A percentile compares a stretch with the other conserved stretches of the same genome.
Evolutionary conservation across 1,284 basidiomycete species (phyloP).

Genomic region (Stereum hirsutum): DNA sequence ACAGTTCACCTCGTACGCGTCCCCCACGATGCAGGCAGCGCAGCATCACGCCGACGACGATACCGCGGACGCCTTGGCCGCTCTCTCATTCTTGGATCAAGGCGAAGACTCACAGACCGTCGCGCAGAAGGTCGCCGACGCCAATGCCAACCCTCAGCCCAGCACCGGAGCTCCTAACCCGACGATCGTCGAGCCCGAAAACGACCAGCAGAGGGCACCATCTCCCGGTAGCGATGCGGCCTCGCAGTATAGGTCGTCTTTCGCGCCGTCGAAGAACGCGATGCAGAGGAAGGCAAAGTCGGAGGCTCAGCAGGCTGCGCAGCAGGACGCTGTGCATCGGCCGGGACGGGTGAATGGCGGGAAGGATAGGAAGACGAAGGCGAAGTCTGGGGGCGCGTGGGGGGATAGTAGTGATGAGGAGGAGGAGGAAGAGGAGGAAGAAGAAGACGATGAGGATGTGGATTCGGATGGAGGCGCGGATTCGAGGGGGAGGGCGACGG

Average conservation of each 20-base stretch:
- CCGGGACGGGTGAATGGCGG: conserved; percentile 66
- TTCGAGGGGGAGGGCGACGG: too few relatives aligned
- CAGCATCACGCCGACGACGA: conserved; percentile 28
- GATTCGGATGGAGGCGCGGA: conserved; percentile 56
- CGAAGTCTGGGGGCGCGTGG: conserved; percentile 46
- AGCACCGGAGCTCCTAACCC: conserved; percentile 16
- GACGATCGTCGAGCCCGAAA: conserved; percentile 17
- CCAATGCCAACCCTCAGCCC: conserved; percentile 12
- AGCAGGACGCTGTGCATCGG: conserved; percentile 61
- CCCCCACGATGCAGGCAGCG: too few relatives aligned
- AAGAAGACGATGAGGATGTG: conserved; percentile 69
- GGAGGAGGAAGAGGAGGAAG: conserved; percentile 69
- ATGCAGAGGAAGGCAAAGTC: conserved; percentile 75
- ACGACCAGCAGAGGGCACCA: conserved; percentile 13
- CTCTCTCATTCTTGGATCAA: conserved; percentile 62
- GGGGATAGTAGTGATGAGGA: conserved; percentile 73
- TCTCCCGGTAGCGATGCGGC: conserved; percentile 19
- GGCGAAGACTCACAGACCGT: conserved; percentile 37
- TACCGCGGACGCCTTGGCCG: conserved; percentile 66
- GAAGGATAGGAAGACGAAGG: conserved; percentile 44
- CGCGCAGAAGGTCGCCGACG: conserved; percentile 14
- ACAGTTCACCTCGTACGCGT: too few relatives aligned
- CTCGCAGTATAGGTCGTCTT: conserved; percentile 63
- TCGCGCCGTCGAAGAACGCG: conserved; percentile 75
- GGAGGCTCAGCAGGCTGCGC: conserved; percentile 73